Evolutionary conservation across 768 basidiomycete genomes (phyloP), one percentile per base, ranked within the genome.

Genomic region (Termitomyces sp.): DNA sequence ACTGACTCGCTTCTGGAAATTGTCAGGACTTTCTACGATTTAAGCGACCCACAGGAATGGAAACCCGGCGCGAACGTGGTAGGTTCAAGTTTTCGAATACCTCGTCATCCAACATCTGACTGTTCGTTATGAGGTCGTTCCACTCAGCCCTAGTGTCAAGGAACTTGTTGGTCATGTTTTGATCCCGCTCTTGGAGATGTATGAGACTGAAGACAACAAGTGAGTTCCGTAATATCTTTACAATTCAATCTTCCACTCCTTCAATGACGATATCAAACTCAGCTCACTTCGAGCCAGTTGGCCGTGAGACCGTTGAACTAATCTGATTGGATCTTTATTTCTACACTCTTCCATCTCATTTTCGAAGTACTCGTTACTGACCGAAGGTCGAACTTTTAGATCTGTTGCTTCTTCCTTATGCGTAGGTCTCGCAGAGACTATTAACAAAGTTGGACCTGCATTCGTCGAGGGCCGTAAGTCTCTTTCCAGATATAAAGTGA

Each of bases 131-230:
- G 54, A 81, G 81, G 62, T 69, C 27, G 66, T 72, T 5, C 81
- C 84, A 46, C 70, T 92, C 49, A 83, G 86, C 62, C 72, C 75
- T 34, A 84, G 84, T 48, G 90, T 98, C 63, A 85, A 82, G 65
- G 85, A 92, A 63, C 81, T 98, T 46, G 85, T 93, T 58, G 80
- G 80, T 5, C 88, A 91, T 63, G 80, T 86, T 44, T 69, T 98
- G 46, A 80, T 79, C 7, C 81, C 85, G 26, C 79, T 98, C 31
- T 69, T 98, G 59, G 90, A 94, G 54, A 87, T 94, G 85, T 96
- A 92, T 72, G 87, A 90, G 65, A 84, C 86, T 3, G 97, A 99
- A 73, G 97, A 99, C 66, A 94, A 96, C 79, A 96, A 98, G 94
- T 97, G 68, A 77, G 92, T 83, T 1, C 48, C 50, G 9, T 12